Conservation (phyloP, 768 basidiomycete genomes). For the Pisolithus orientalis region DNA sequence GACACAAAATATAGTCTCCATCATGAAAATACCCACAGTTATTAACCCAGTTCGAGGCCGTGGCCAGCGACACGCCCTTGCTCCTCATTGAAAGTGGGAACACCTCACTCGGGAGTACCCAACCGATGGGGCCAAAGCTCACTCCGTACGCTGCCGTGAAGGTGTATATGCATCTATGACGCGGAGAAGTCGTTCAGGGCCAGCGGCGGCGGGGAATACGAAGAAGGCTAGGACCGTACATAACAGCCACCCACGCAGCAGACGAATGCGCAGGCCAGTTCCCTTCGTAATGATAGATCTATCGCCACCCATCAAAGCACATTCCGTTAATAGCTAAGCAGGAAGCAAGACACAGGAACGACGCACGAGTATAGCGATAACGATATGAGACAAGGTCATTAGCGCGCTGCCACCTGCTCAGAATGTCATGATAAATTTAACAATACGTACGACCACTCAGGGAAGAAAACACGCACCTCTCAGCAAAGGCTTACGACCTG, state of each 20-base stretch:
- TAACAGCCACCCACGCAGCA: conserved; percentile 68
- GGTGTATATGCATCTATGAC: conserved; percentile 52
- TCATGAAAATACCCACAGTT: conserved; percentile 46
- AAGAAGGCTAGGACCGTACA: conserved; percentile 32
- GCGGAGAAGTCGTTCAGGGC: not conserved
- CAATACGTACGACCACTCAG: not conserved
- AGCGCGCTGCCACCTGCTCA: conserved; percentile 46
- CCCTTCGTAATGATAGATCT: conserved; percentile 41
- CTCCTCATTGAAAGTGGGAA: conserved; percentile 75
- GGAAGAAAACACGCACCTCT: conserved; percentile 30
- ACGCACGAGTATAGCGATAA: conserved; percentile 58
- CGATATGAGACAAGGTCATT: conserved; percentile 61
- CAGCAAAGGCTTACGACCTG: conserved; percentile 62
- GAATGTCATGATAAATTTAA: not conserved
- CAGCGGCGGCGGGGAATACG: not conserved
- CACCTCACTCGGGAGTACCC: conserved; percentile 81
- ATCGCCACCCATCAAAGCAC: not conserved
- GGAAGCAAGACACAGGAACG: not conserved
- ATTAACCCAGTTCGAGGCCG: conserved; percentile 82
- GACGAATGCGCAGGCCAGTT: conserved; percentile 53
- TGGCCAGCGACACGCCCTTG: conserved; percentile 77
- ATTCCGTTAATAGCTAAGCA: not conserved
- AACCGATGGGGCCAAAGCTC: conserved; percentile 74
- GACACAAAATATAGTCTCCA: not conserved
- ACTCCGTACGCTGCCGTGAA: conserved; percentile 77